phyloP scores from a whole-genome alignment of 208 protist genomes.

The Leptomonas seymouri region DNA sequence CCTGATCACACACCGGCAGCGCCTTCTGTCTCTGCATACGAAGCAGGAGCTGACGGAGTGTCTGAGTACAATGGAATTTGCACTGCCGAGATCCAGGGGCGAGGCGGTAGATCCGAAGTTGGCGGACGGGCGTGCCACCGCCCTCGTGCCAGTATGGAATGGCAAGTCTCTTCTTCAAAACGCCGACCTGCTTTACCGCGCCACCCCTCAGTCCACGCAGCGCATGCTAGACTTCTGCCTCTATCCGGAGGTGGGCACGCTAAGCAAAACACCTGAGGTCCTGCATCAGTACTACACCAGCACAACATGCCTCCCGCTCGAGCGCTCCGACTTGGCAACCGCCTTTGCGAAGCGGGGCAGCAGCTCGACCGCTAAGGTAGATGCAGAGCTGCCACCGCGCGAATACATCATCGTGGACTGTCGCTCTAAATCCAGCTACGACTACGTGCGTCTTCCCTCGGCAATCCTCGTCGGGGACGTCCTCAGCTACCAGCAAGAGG shows the following conservation, averaged over 20 bases:
- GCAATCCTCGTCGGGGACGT: constrained; percentile 72
- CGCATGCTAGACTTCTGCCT: constrained; percentile 71
- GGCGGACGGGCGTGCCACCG: constrained; percentile 50
- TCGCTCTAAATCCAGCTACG: constrained; percentile 74
- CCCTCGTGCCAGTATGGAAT: constrained; percentile 53
- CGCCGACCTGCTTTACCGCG: constrained; percentile 70
- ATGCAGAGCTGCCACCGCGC: constrained; percentile 26
- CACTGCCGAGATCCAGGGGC: constrained; percentile 38
- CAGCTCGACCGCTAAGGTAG: neutral
- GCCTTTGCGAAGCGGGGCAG: constrained; percentile 46
- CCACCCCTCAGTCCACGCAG: constrained; percentile 69
- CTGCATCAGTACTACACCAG: constrained; percentile 67
- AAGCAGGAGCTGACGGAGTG: constrained; percentile 36
- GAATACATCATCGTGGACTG: constrained; percentile 91
- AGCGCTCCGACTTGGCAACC: constrained; percentile 67
- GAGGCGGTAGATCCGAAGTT: constrained; percentile 48
- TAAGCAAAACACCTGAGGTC: constrained; percentile 59
- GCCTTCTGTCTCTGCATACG: constrained; percentile 40
- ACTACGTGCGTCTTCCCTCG: constrained; percentile 83
- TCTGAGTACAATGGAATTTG: constrained; percentile 38
- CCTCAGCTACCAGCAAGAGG: constrained; percentile 43
- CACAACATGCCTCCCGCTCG: constrained; percentile 63
- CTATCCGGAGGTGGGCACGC: constrained; percentile 41
- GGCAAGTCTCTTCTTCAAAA: constrained; percentile 80
- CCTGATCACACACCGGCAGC: constrained; percentile 60